Evolutionary conservation across 2,329 filamentous ascomycete genomes (phyloP), one percentile per base, ranked within the genome.

Genomic region (Truncatella angustata): DNA sequence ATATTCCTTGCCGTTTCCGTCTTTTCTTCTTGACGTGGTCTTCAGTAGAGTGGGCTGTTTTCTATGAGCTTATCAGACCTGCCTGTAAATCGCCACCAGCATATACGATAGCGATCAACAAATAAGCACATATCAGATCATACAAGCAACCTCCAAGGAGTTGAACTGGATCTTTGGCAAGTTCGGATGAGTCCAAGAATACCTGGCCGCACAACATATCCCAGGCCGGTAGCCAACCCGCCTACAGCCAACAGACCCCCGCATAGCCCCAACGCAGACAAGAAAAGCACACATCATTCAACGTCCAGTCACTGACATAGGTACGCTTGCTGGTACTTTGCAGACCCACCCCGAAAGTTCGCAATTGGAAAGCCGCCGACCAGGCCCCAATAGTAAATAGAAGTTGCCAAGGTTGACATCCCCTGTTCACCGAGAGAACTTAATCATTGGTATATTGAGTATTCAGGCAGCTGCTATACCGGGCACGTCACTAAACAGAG

Each of bases 1-100:
- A 40, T 44, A 61, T 62, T 59, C 56, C 40, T 44, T 24, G 16
- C 50, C 56, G 60, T 39, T n/a, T 10, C 18, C 36, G 50, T 59
- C 28, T 48, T 55, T 56, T 46, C 16, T 21, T 53, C 55, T 60
- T 5, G n/a, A 18, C 23, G 24, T 12, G 4, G 12, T 44, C 11
- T 14, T 28, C 12, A 26, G 23, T n/a, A 30, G 24, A 4, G 11
- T 44, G 21, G 4, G 11, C 40, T 16, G 21, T 9, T n/a, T 44
- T 44, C 28, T 26, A 20, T 14, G 28, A 16, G 7, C 32, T 45
- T 60, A 55, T 58, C 16, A 6, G 24, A 18, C 11, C 21, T 44
- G 14, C 24, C 16, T 44, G 16, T 47, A 47, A 16, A 34, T 47
- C 44, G 14, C 16, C 40, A 11, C 4, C 14, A 32, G 28, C 43